Evolutionary conservation across 2,329 filamentous ascomycete genomes (phyloP), one percentile per base, ranked within the genome.

Genomic region (Pseudocercospora vitis): DNA sequence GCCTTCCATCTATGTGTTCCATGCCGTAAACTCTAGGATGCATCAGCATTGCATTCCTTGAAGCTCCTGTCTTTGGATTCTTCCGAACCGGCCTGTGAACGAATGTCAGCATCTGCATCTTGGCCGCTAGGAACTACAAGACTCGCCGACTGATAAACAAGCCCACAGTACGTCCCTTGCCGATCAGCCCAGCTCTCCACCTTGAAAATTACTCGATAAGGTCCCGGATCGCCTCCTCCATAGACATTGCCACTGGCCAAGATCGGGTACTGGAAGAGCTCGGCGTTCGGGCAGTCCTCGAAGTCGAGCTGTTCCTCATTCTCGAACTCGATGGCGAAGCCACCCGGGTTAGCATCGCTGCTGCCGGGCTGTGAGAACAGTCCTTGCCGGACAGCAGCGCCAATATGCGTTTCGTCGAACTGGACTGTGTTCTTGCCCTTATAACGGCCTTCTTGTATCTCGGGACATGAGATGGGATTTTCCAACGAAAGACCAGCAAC

Each of bases 191-290:
- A 42, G 37, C 24, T 21, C 8, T 26, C 37, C 24, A 24, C 19
- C 21, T 21, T 18, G 37, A 42, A 42, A 18, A 42, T 21, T 3
- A 42, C 37, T 12, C 37, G 37, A 19, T 29, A 45, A 5, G 42
- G 42, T 16, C 24, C 42, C 11, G 23, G 21, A 8, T 45, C 24
- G n/a, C 42, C 42, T 18, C 42, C 42, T 14, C 42, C 42, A 31
- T 45, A 45, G 6, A 45, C 26, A 8, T n/a, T 29, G 3, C 40
- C 40, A 12, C 29, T 24, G 9, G 40, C 21, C 23, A 26, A 26
- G 40, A 28, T 45, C 23, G 40, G 40, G n/a, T 29, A 45, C 11
- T 29, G 40, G 21, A 28, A 45, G 23, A 45, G 40, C 21, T 16
- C 18, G 4, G 9, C 18, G 19, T 8, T 23, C 18, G 19, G 16